Evolutionary conservation across 352 stramenopile species (phyloP), one percentile per base, ranked within the genome.

Genomic region (Paralagenidium karlingii): DNA sequence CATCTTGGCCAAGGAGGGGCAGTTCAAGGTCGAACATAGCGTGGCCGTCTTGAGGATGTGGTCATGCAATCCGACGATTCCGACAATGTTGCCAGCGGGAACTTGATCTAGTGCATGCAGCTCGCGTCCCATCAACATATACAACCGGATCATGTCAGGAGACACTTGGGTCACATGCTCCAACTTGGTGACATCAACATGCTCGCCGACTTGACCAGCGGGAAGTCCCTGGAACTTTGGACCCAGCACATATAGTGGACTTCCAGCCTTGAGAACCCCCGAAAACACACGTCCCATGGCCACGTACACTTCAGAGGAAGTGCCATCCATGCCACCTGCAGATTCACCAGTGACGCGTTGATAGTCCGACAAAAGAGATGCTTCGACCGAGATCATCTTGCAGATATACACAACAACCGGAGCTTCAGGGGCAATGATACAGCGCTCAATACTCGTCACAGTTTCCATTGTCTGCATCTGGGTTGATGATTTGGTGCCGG

Each of bases 81-180:
- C 84, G 3, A 95, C 71, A 25, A 96, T 90, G 48, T 95, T 96
- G 24, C 86, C 86, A 1, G 86, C 83, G 0, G 84, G 80, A 2
- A 95, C 85, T 13, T 60, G 57, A 11, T 66, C 45, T 7, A 94
- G 49, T 8, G 71, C 64, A 27, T 92, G 60, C 22, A 96, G 56
- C 36, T 94, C 82, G 0, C 81, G 68, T 0, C 83, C 85, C 86
- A 96, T 96, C 68, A 96, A 88, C 75, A 96, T 89, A 53, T 94
- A 93, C 7, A 82, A 62, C n/a, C 73, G 69, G 13, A 91, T 47
- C 16, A 75, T 36, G 20, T 58, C 63, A 5, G 47, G 51, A 9
- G 51, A 43, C 10, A 91, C 60, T 8, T 49, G 60, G 2, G 69
- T 63, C 19, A 85, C 71, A 29, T 91, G 74, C 44, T 75, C 74